phyloP scores from a whole-genome alignment of 805 yeast genomes.

The Suhomyces sp. region DNA sequence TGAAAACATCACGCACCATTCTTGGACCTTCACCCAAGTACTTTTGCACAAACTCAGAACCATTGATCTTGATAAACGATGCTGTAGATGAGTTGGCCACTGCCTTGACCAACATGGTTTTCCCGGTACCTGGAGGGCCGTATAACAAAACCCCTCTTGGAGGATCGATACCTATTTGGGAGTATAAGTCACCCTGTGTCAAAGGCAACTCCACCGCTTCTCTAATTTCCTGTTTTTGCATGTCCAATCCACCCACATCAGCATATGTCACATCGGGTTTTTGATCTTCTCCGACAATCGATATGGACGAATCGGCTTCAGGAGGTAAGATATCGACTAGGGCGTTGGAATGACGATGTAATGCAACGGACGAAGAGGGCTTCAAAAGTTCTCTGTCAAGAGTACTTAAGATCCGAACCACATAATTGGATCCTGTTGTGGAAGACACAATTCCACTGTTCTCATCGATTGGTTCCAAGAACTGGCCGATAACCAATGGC shows the following conservation, averaged over 20 bases:
- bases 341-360: conserved; percentile 98
- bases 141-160: conserved; percentile 96
- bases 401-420: conserved; percentile 91
- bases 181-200: conserved; percentile 91
- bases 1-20: conserved; percentile 97
- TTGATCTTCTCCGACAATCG: conserved; percentile 92
- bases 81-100: conserved; percentile 97
- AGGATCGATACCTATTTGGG: conserved; percentile 98
- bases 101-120: conserved; percentile 98
- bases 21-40: conserved; percentile 99
- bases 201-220: conserved; percentile 98
- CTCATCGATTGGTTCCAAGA: conserved; percentile 95
- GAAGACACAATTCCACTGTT: conserved; percentile 95
- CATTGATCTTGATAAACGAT: conserved; percentile 92
- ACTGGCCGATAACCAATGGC: conserved; percentile 97
- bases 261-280: conserved; percentile 91
- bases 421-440: conserved; percentile 96
- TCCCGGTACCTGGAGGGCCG: conserved; percentile 99
- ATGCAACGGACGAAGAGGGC: conserved; percentile 92
- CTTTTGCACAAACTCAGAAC: conserved; percentile 97
- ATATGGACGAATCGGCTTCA: conserved; percentile 94
- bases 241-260: conserved; percentile 97
- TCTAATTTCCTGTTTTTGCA: conserved; percentile 98
- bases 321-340: conserved; percentile 97
- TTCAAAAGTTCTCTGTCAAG: conserved; percentile 91